Evolutionary conservation across 106 monocot genomes (phyloP).

Genomic region (Dioscorea alata): DNA sequence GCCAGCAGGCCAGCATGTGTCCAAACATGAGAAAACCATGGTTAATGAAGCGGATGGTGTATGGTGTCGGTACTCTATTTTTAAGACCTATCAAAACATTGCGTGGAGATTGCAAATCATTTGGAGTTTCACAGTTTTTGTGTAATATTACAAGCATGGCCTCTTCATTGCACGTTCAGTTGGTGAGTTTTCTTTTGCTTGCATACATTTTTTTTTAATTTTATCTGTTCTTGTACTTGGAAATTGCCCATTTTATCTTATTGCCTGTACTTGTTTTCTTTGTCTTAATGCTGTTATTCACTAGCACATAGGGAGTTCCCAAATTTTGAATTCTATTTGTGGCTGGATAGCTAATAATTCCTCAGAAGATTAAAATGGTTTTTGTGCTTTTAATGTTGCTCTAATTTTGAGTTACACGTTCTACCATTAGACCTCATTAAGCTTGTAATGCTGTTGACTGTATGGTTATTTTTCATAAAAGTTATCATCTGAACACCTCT

Average conservation of each 20-base stretch:
- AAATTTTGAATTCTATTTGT: neutral
- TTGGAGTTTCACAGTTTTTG: conserved; percentile 43
- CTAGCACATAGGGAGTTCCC: neutral
- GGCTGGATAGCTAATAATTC: no score
- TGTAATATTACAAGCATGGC: conserved; percentile 48
- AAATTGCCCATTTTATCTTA: neutral
- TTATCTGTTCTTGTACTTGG: neutral
- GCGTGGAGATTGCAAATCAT: conserved; percentile 29
- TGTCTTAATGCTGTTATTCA: neutral
- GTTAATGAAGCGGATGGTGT: conserved; percentile 49
- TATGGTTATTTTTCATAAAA: no score
- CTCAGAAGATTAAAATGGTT: no score
- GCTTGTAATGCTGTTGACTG: no score
- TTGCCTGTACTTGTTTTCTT: neutral
- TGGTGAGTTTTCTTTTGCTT: conserved; percentile 39
- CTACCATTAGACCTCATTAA: no score
- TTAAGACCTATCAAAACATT: conserved; percentile 51
- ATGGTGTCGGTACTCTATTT: conserved; percentile 48
- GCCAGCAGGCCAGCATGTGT: conserved; percentile 28
- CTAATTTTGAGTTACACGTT: no score
- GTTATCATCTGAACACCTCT: no score
- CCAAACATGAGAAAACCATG: conserved; percentile 46
- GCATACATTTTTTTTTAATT: neutral
- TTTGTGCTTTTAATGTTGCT: no score
- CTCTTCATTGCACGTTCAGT: conserved; percentile 71